Base-by-base conservation (phyloP, 441 rosid species). In the Lepidium campestre region DNA sequence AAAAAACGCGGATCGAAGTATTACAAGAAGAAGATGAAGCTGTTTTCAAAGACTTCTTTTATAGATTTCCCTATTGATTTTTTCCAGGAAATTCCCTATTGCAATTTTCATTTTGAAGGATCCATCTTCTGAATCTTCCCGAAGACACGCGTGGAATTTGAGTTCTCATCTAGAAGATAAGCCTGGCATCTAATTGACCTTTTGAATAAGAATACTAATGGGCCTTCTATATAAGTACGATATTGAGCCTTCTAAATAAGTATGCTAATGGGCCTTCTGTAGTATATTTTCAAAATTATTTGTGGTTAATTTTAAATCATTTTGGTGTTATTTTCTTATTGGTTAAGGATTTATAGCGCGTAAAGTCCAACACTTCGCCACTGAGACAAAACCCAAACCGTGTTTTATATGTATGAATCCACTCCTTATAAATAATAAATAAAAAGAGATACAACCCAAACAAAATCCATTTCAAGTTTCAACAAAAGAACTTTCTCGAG, bases 291-390 rank as follows among this genome's bases (percentile, higher is more conserved):
- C n/a, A n/a, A n/a, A n/a, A n/a, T n/a, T n/a, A n/a, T n/a, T n/a
- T n/a, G n/a, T n/a, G n/a, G n/a, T n/a, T n/a, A n/a, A n/a, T n/a
- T n/a, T n/a, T n/a, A n/a, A n/a, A n/a, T n/a, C n/a, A n/a, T n/a
- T n/a, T 23, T 23, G 19, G 48, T 57, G 57, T 17, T 27, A 9
- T 4, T 68, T 2, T 68, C 74, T 62, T 71, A 63, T 39, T 46
- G 70, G 75, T 20, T 62, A 62, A 71, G 69, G 11, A 41, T n/a
- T 29, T 29, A 6, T 29, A 29, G 32, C 8, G 32, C 6, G 6
- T 29, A 29, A 37, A 14, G 52, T 39, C 57, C 6, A 40, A 52
- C 47, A 42, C 74, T 69, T 70, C 8, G 14, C 14, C 36, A 6
- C 25, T 15, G 58, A 57, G 48, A 17, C 4, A 50, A 59, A n/a